Evolutionary conservation across 2,329 filamentous ascomycete species (phyloP), one percentile per base, ranked within the genome.

Genomic region (Diaporthe velutina): DNA sequence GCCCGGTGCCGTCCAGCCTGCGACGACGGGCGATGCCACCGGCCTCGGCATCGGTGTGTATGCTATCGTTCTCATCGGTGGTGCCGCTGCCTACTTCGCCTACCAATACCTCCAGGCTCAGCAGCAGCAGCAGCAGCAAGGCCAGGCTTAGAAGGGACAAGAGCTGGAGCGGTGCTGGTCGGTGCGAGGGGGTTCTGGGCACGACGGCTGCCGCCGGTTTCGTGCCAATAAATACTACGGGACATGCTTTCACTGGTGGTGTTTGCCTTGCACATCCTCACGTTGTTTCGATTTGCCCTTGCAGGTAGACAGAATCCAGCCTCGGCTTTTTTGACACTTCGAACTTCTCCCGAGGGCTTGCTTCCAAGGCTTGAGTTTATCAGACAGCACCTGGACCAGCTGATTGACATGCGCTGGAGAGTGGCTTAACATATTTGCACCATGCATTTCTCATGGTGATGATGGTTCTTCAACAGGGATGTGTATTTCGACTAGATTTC

Each of bases 41-140:
- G 90, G 93, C 79, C 79, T 95, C 75, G 94, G 95, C 81, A 87
- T 97, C 78, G 94, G 93, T 76, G 88, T 97, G 79, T 98, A 98
- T 87, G 94, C 92, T 75, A 80, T 98, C 79, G 84, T 98, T 80
- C 88, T 98, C 79, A 83, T 96, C 78, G 95, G 95, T 80, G 96
- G 93, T 78, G 88, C 91, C 66, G 84, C 91, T 77, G 95, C 94
- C 77, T 98, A 95, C 87, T 90, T 90, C 80, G 94, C 90, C 80
- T 98, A 96, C 89, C 93, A 96, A 85, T 98, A 97, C 88, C 84
- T 97, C 80, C 92, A 96, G 88, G 86, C 88, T 83, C 85, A 88
- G 80, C 81, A 86, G 77, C 81, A 86, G 77, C 50, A 68, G 30
- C 74, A 75, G 74, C 54, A 71, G 58, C 15, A 17, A 48, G 67